A percentile compares a stretch with the other conserved stretches of the same genome.
These are phyloP conservation scores for Salix purpurea DNA, from an alignment of 345 rosid species.

Conservation along the genomic window DNA sequence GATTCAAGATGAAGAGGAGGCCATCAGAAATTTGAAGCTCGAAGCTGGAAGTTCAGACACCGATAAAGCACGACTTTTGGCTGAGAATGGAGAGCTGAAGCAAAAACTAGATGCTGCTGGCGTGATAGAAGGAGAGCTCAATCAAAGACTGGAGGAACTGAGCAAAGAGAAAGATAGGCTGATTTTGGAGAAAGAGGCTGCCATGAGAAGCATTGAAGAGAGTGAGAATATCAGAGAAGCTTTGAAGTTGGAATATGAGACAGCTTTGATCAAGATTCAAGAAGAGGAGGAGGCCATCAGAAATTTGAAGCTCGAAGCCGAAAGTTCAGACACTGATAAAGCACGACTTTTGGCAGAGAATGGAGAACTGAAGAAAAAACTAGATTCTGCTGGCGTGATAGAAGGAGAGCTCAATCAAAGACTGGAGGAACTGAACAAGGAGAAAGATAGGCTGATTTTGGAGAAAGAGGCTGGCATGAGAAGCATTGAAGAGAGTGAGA, in stretches of 20 bases:
- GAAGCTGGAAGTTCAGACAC: no score
- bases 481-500: conserved; percentile 2
- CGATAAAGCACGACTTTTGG: no score
- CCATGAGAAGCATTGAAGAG: conserved; percentile 3
- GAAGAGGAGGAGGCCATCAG: conserved; percentile 44
- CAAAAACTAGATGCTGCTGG: no score
- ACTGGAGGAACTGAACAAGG: conserved; percentile 17
- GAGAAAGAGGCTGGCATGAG: conserved; percentile 20
- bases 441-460: conserved; percentile 8
- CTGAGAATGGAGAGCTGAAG: no score
- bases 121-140: background rate
- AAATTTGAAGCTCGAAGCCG: conserved; percentile 53
- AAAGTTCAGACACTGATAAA: conserved; percentile 42
- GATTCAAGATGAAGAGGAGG: no score
- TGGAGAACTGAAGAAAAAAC: conserved; percentile 41
- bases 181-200: conserved; percentile 17
- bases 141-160: conserved; percentile 19
- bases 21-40: no score
- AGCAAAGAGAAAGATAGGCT: conserved; percentile 9
- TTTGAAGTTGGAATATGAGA: conserved; percentile 41
- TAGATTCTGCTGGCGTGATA: conserved; percentile 29
- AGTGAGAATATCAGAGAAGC: conserved; percentile 15
- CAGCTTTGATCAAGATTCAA: conserved; percentile 48
- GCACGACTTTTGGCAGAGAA: conserved; percentile 37
- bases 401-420: conserved; percentile 37